These are phyloP conservation scores for Madurella mycetomatis DNA, from an alignment of 2,329 filamentous ascomycete genomes.

Conservation along the genomic window DNA sequence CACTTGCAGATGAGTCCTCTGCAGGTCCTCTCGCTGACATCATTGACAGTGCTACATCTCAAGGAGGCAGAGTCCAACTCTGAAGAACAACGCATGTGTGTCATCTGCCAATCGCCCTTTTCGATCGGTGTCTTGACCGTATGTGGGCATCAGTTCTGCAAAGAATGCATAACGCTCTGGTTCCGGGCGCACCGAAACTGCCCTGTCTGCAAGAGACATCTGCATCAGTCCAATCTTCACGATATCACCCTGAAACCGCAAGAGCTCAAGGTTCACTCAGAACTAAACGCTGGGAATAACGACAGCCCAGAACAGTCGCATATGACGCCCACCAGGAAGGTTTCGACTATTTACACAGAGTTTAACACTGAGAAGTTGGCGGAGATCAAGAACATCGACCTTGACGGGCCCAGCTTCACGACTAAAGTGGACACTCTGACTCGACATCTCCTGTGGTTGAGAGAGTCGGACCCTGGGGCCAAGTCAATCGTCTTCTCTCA, in stretches of 20 bases:
- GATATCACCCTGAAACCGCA: constrained; percentile 80
- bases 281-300: constrained; percentile 25
- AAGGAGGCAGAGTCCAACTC: constrained; percentile 56
- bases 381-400: constrained; percentile 77
- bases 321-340: constrained; percentile 27
- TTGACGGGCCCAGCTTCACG: constrained; percentile 70
- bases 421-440: constrained; percentile 85
- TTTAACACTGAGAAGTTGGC: constrained; percentile 67
- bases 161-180: constrained; percentile 80
- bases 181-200: constrained; percentile 70
- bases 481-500: constrained; percentile 96
- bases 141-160: constrained; percentile 90
- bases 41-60: constrained; percentile 46
- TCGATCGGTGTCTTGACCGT: constrained; percentile 76
- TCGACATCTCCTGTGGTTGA: constrained; percentile 80
- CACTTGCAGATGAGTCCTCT: neutral
- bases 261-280: constrained; percentile 60
- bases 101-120: constrained; percentile 79
- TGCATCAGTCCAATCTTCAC: constrained; percentile 67
- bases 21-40: constrained; percentile 11
- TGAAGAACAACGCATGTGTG: constrained; percentile 65
- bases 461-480: constrained; percentile 75
- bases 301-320: constrained; percentile 5
- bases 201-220: constrained; percentile 72
- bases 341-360: constrained; percentile 65